phyloP scores from a whole-genome alignment of 441 rosid species.

The Omphalea diandra region DNA sequence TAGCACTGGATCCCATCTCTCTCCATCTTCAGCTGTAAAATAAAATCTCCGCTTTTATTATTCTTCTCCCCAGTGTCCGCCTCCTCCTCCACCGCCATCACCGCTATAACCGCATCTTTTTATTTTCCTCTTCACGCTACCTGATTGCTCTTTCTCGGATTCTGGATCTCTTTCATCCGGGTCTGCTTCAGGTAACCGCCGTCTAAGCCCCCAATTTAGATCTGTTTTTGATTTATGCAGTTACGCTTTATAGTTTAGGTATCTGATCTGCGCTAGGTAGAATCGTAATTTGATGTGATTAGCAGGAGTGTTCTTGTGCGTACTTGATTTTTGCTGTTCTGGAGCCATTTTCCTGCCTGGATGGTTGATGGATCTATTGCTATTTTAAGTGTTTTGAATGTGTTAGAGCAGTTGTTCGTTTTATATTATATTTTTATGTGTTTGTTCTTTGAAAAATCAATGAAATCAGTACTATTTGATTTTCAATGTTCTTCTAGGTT shows the following conservation, averaged over 20 bases:
- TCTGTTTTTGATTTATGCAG: neutral
- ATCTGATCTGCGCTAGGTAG: neutral
- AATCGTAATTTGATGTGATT: neutral
- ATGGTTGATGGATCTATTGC: slow-evolving; percentile 4
- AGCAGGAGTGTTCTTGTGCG: neutral
- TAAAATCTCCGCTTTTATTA: neutral
- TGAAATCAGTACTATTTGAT: slow-evolving; percentile 15
- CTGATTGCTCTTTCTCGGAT: neutral
- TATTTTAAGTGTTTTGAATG: no score
- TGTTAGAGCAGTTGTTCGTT: no score
- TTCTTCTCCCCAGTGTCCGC: no score
- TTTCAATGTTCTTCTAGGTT: slow-evolving; percentile 9
- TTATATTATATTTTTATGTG: no score
- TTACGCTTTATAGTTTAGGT: neutral
- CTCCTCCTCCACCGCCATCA: no score
- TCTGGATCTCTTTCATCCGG: slow-evolving; percentile 18
- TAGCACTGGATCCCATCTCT: neutral
- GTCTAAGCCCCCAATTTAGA: neutral
- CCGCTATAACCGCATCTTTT: no score
- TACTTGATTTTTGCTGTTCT: neutral
- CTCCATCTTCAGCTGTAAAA: neutral
- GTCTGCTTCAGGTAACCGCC: slow-evolving; percentile 26
- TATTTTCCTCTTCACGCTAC: slow-evolving; percentile 13
- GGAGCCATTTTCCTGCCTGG: neutral
- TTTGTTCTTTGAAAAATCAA: neutral